These are phyloP conservation scores for Vigna mungo DNA, from an alignment of 306 rosid genomes.

Conservation along the genomic window DNA sequence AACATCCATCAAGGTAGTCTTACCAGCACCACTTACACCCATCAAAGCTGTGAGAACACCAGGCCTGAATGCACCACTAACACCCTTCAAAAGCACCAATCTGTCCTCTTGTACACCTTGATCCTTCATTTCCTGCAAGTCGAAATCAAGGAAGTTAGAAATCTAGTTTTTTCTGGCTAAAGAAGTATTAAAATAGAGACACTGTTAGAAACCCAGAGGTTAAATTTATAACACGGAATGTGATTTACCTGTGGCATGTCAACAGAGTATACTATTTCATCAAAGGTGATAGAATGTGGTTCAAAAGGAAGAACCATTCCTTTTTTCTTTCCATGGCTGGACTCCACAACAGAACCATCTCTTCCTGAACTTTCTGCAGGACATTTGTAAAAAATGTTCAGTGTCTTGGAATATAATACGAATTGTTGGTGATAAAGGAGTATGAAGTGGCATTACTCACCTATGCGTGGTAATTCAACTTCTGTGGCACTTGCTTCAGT, in stretches of 20 bases:
- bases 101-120: slow-evolving; percentile 63
- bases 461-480: slow-evolving; percentile 51
- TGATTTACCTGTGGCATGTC: slow-evolving; percentile 68
- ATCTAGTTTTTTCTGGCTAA: not conserved
- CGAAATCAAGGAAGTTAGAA: slow-evolving; percentile 18
- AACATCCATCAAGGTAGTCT: slow-evolving; percentile 78
- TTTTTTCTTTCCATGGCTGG: slow-evolving; percentile 48
- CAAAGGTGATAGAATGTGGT: slow-evolving; percentile 62
- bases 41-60: slow-evolving; percentile 76
- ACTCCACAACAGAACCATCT: slow-evolving; percentile 30
- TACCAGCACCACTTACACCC: slow-evolving; percentile 86
- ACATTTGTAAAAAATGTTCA: slow-evolving; percentile 2
- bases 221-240: not conserved
- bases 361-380: slow-evolving; percentile 50
- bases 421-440: not conserved
- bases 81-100: slow-evolving; percentile 58
- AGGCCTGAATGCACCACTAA: slow-evolving; percentile 75
- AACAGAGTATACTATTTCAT: slow-evolving; percentile 62
- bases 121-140: slow-evolving; percentile 64
- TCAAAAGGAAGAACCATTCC: slow-evolving; percentile 81
- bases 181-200: not conserved
- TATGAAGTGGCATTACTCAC: slow-evolving; percentile 40
- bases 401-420: not conserved
- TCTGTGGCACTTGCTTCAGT: slow-evolving; percentile 12
- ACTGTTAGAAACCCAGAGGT: not conserved